Evolutionary conservation across 2,329 filamentous ascomycete species (phyloP).

Genomic region (Lachnellula willkommii): DNA sequence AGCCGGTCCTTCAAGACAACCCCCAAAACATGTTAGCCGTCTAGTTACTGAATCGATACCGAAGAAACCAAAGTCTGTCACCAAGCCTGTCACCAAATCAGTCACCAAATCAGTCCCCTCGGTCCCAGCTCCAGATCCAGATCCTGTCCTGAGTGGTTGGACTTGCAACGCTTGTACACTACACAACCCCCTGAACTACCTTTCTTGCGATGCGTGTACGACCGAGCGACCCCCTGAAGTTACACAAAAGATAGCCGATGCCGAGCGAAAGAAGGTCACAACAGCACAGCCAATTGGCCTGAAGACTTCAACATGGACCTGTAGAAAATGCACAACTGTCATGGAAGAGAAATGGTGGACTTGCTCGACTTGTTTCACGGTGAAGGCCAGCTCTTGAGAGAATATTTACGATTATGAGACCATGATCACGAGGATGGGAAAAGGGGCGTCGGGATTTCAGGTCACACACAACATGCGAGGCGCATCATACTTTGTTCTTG

Average conservation of each 20-base stretch:
- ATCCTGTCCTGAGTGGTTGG: conserved; percentile 43
- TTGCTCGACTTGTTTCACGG: conserved; percentile 48
- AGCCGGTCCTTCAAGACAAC: conserved; percentile 15
- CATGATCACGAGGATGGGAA: not conserved
- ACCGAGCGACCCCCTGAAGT: conserved; percentile 36
- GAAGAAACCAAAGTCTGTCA: conserved; percentile 17
- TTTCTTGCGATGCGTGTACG: conserved; percentile 54
- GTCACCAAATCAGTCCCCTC: conserved; percentile 2
- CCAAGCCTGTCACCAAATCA: conserved; percentile 7
- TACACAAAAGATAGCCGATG: conserved; percentile 21
- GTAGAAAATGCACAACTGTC: conserved; percentile 45
- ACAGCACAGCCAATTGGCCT: conserved; percentile 9
- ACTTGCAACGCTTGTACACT: conserved; percentile 52
- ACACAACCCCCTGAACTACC: conserved; percentile 45
- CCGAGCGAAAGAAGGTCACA: conserved; percentile 3
- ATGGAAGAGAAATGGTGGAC: conserved; percentile 55
- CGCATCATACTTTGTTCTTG: not conserved
- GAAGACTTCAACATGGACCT: conserved; percentile 40
- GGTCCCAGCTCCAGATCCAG: conserved; percentile 2
- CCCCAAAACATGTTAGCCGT: conserved; percentile 25
- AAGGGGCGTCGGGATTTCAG: not conserved
- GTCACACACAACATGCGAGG: not conserved
- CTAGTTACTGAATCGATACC: conserved; percentile 21
- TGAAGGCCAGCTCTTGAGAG: conserved; percentile 46
- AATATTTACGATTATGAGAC: conserved; percentile 5